Evolutionary conservation across 192 early-diverging fungal species (phyloP).

Genomic region (Mortierella alpina): DNA sequence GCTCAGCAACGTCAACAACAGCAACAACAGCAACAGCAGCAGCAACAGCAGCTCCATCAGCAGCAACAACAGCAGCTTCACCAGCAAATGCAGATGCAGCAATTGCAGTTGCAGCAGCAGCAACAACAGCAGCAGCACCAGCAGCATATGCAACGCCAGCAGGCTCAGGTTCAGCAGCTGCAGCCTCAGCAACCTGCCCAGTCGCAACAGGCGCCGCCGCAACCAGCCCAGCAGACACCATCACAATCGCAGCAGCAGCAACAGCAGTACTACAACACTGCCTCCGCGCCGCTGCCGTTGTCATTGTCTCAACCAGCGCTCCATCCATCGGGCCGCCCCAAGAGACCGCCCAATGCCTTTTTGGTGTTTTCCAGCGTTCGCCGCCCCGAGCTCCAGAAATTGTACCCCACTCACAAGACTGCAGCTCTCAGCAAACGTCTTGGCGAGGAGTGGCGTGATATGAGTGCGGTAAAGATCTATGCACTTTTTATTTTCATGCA

Average conservation of each 20-base stretch:
- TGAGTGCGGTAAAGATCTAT: slow-evolving; percentile 51
- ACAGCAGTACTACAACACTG: slow-evolving; percentile 15
- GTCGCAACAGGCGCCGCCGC: slow-evolving; percentile 33
- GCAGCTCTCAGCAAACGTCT: slow-evolving; percentile 73
- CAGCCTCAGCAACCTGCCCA: slow-evolving; percentile 17
- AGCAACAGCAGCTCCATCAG: slow-evolving; percentile 29
- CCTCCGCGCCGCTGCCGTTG: slow-evolving; percentile 3
- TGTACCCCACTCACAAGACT: slow-evolving; percentile 67
- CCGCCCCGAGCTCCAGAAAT: slow-evolving; percentile 70
- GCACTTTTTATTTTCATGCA: neutral
- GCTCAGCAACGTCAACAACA: slow-evolving; percentile 30
- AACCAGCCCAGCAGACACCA: slow-evolving; percentile 3
- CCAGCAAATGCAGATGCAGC: slow-evolving; percentile 6
- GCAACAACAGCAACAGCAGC: slow-evolving; percentile 21
- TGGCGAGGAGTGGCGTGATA: slow-evolving; percentile 73
- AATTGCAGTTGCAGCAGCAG: slow-evolving; percentile 21
- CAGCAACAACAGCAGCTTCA: slow-evolving; percentile 30
- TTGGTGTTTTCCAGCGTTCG: slow-evolving; percentile 73
- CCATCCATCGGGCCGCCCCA: slow-evolving; percentile 57
- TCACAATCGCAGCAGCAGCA: slow-evolving; percentile 28
- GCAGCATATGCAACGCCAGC: slow-evolving; percentile 10
- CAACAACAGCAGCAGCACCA: slow-evolving; percentile 27
- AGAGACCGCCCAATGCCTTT: slow-evolving; percentile 77
- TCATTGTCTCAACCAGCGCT: slow-evolving; percentile 13
- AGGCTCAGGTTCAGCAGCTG: slow-evolving; percentile 7